These are phyloP conservation scores for Sesbania bispinosa DNA, from an alignment of 306 rosid species.

Conservation along the genomic window DNA sequence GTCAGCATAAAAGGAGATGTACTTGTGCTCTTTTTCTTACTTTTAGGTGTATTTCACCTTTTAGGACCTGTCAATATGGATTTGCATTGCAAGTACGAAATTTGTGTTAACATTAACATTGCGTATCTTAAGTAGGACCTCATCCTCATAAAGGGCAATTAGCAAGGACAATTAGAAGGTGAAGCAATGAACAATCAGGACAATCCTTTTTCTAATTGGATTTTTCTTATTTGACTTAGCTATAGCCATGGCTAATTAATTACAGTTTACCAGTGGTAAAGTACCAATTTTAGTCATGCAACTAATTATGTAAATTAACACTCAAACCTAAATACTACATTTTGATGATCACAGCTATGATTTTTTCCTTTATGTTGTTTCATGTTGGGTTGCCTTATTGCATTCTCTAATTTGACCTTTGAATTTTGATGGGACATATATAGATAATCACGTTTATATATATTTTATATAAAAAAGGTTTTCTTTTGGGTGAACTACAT, in stretches of 20 bases:
- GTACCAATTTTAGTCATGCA: neutral
- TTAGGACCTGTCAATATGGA: constrained; percentile 24
- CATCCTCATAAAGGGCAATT: neutral
- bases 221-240: neutral
- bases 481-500: too few species aligned
- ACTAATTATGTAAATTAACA: neutral
- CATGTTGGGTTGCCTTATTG: neutral
- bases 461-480: too few species aligned
- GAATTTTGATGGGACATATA: neutral
- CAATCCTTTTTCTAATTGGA: neutral
- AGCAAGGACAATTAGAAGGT: neutral
- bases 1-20: constrained; percentile 23
- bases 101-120: constrained; percentile 38
- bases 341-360: neutral
- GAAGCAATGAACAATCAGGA: neutral
- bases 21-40: constrained; percentile 34
- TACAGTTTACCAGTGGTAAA: neutral
- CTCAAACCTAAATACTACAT: neutral
- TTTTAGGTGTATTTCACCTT: constrained; percentile 37
- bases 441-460: too few species aligned
- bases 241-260: neutral
- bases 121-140: constrained; percentile 28
- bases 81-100: constrained; percentile 33
- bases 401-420: neutral
- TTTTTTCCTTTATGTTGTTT: neutral